Evolutionary conservation across 352 stramenopile species (phyloP), one percentile per base, ranked within the genome.

Genomic region (Globisporangium perplexum): DNA sequence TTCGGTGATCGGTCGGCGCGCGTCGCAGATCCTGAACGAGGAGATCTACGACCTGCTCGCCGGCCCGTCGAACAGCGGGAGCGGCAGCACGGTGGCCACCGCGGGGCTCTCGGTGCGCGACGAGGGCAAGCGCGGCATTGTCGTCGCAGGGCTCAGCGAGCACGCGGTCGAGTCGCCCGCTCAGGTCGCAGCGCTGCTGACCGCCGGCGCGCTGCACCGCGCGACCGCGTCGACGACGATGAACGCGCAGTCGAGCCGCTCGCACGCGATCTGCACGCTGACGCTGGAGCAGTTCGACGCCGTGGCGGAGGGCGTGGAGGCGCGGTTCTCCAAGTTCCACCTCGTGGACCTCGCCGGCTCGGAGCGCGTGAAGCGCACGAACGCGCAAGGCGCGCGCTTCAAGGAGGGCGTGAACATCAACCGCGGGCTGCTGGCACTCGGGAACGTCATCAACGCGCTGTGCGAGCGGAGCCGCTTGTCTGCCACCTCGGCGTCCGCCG

Each of bases 391-490:
- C 10, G 77, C 74, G 11, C 76, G 90, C 0, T 87, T 97, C 55
- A 93, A 96, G 55, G 95, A 99, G 69, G 93, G 78, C 20, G 68
- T 92, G 4, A 94, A 95, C 58, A 98, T 98, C 66, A 98, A 98
- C 67, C 86, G 92, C 46, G 88, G 88, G 3, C 64, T 99, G 17
- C 77, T 98, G 12, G 88, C 93, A 7, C 71, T 99, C 17, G 96
- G 94, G 17, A 98, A 99, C 47, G 96, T 98, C 7, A 97, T 98
- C 43, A 95, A 86, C 41, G 89, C 93, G 1, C 72, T 99, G 1
- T 86, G 81, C 2, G 93, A 95, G 33, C 76, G 74, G 18, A 84
- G 83, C 22, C 90, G 89, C 45, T 50, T 24, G 22, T 7, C 15
- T 22, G 24, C 68, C 55, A 78, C 51, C 20, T 46, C 64, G 24